These are phyloP conservation scores for Groenewaldozyma salmanticensis DNA, from an alignment of 805 yeast genomes.

Conservation along the genomic window DNA sequence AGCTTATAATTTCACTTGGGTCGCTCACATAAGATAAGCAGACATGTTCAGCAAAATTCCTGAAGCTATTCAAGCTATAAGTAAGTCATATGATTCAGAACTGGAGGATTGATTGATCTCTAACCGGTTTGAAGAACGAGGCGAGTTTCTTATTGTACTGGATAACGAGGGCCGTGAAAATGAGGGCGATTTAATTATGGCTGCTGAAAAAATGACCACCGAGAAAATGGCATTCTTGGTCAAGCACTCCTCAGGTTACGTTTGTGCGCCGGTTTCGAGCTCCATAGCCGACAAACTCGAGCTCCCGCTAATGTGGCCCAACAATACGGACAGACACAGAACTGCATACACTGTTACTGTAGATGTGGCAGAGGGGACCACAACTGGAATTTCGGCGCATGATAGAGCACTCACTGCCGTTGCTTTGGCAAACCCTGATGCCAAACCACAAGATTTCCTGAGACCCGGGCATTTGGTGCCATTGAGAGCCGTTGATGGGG, in stretches of 20 bases:
- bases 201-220: slow-evolving; percentile 74
- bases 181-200: slow-evolving; percentile 92
- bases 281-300: slow-evolving; percentile 71
- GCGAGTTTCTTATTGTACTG: slow-evolving; percentile 88
- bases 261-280: slow-evolving; percentile 80
- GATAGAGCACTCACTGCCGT: slow-evolving; percentile 82
- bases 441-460: slow-evolving; percentile 57
- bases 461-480: slow-evolving; percentile 96
- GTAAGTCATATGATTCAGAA: slow-evolving; percentile 28
- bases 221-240: slow-evolving; percentile 92
- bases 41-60: slow-evolving; percentile 37
- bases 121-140: slow-evolving; percentile 33
- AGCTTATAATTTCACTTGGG: too few relatives aligned
- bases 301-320: slow-evolving; percentile 65
- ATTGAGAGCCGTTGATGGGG: slow-evolving; percentile 79
- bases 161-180: slow-evolving; percentile 95
- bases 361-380: slow-evolving; percentile 78
- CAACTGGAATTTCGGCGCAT: slow-evolving; percentile 93
- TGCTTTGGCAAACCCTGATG: slow-evolving; percentile 51
- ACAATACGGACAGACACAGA: slow-evolving; percentile 74
- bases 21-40: too few relatives aligned
- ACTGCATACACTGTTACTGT: slow-evolving; percentile 95
- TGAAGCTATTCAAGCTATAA: slow-evolving; percentile 64
- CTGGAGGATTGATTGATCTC: too few relatives aligned
- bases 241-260: slow-evolving; percentile 65